phyloP scores from a whole-genome alignment of 2,329 filamentous ascomycete genomes.

The Pseudocercospora macadamiae region DNA sequence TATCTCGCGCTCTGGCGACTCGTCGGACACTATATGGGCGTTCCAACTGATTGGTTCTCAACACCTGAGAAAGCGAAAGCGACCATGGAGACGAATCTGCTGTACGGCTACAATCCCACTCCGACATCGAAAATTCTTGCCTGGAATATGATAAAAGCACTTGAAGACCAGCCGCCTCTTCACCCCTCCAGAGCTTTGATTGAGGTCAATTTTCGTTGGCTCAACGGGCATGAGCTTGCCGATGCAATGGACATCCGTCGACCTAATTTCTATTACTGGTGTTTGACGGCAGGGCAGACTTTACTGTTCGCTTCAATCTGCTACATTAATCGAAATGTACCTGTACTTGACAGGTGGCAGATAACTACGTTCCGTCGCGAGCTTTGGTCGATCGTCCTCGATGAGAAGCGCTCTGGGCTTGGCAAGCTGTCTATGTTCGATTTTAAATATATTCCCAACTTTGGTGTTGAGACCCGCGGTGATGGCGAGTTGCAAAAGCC shows the following conservation, averaged over 20 bases:
- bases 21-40: slow-evolving; percentile 69
- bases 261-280: slow-evolving; percentile 58
- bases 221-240: slow-evolving; percentile 66
- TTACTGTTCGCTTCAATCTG: slow-evolving; percentile 59
- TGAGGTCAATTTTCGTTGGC: slow-evolving; percentile 64
- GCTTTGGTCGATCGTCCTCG: slow-evolving; percentile 61
- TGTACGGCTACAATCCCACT: slow-evolving; percentile 66
- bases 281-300: slow-evolving; percentile 63
- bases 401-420: slow-evolving; percentile 62
- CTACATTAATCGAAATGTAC: slow-evolving; percentile 52
- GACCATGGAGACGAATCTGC: slow-evolving; percentile 68
- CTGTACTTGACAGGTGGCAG: slow-evolving; percentile 52
- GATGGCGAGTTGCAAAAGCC: not conserved
- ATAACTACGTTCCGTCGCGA: slow-evolving; percentile 52
- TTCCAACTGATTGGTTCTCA: slow-evolving; percentile 62
- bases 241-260: slow-evolving; percentile 60
- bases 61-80: slow-evolving; percentile 57
- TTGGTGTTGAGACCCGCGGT: slow-evolving; percentile 30
- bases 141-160: slow-evolving; percentile 69
- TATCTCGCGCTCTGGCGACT: slow-evolving; percentile 75
- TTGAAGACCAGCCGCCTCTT: slow-evolving; percentile 64
- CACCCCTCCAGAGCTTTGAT: slow-evolving; percentile 66
- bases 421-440: slow-evolving; percentile 63
- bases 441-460: slow-evolving; percentile 68
- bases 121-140: slow-evolving; percentile 64